These are phyloP conservation scores for Cnidoscolus chayamansa DNA, from an alignment of 441 rosid species.

Conservation along the genomic window DNA sequence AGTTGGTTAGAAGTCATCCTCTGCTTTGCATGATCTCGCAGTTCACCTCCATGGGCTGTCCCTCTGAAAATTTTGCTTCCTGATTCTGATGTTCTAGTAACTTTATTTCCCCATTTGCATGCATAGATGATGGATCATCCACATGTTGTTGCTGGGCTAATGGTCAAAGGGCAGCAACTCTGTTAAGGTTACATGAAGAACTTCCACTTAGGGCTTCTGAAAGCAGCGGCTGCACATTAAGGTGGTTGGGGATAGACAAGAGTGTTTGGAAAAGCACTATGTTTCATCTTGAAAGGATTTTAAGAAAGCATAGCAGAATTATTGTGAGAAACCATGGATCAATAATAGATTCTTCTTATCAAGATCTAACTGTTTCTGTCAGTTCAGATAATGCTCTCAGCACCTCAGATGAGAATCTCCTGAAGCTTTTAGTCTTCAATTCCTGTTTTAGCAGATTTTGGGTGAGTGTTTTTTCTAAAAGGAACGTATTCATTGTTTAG, in stretches of 20 bases:
- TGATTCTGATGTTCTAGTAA: not conserved
- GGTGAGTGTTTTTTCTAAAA: constrained; percentile 43
- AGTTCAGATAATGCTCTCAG: constrained; percentile 46
- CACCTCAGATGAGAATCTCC: constrained; percentile 55
- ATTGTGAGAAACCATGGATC: constrained; percentile 53
- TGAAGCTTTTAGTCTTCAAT: constrained; percentile 49
- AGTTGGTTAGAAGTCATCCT: not conserved
- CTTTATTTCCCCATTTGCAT: constrained; percentile 14
- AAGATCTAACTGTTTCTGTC: constrained; percentile 49
- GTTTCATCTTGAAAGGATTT: constrained; percentile 53
- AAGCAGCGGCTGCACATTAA: constrained; percentile 35
- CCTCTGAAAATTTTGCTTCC: constrained; percentile 7
- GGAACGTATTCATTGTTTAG: not conserved
- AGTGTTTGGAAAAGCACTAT: constrained; percentile 31
- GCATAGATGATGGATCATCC: constrained; percentile 82
- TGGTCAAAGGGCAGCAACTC: constrained; percentile 59
- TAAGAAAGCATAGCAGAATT: constrained; percentile 53
- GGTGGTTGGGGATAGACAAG: constrained; percentile 36
- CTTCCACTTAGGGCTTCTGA: constrained; percentile 38
- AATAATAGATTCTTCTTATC: constrained; percentile 47
- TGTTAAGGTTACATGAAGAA: constrained; percentile 66
- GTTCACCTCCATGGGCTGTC: not conserved
- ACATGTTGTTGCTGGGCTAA: constrained; percentile 76
- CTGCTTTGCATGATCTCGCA: not conserved
- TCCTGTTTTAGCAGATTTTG: constrained; percentile 52